phyloP scores from a whole-genome alignment of 2,329 filamentous ascomycete genomes.

The Aureobasidium sp. region DNA sequence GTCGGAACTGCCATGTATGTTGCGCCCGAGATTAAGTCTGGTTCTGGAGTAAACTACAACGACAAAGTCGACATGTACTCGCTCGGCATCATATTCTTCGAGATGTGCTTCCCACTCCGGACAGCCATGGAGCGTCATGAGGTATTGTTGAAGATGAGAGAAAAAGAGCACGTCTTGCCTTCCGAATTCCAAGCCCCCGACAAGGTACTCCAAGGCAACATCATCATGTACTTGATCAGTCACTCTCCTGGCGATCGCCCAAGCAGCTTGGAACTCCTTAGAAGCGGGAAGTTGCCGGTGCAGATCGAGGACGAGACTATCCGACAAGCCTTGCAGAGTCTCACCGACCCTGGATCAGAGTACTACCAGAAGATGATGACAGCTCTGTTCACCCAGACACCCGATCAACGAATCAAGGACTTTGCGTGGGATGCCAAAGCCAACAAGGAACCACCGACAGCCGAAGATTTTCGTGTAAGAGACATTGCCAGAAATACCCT shows the following conservation, averaged over 20 bases:
- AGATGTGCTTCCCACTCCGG: slow-evolving; percentile 69
- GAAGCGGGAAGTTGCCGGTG: slow-evolving; percentile 78
- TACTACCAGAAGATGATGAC: slow-evolving; percentile 86
- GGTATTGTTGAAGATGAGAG: slow-evolving; percentile 61
- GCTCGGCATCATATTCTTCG: slow-evolving; percentile 93
- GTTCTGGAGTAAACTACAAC: slow-evolving; percentile 63
- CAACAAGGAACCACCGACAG: slow-evolving; percentile 3
- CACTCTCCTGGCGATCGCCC: slow-evolving; percentile 78
- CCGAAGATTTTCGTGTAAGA: slow-evolving; percentile 23
- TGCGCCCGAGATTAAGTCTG: slow-evolving; percentile 79
- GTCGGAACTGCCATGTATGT: slow-evolving; percentile 81
- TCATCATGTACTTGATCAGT: slow-evolving; percentile 70
- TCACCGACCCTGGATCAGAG: slow-evolving; percentile 74
- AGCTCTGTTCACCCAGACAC: slow-evolving; percentile 66
- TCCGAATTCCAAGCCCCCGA: slow-evolving; percentile 63
- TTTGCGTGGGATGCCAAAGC: slow-evolving; percentile 40
- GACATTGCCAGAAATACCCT: slow-evolving; percentile 63
- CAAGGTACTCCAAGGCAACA: slow-evolving; percentile 60
- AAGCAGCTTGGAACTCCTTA: slow-evolving; percentile 70
- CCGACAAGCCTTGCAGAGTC: slow-evolving; percentile 67
- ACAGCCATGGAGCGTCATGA: slow-evolving; percentile 57
- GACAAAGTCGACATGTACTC: slow-evolving; percentile 99
- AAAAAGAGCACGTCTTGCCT: slow-evolving; percentile 61
- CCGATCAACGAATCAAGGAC: slow-evolving; percentile 71
- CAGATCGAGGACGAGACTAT: slow-evolving; percentile 92